Evolutionary conservation across 2,329 filamentous ascomycete genomes (phyloP).

Genomic region (Aspergillus aculeatus): DNA sequence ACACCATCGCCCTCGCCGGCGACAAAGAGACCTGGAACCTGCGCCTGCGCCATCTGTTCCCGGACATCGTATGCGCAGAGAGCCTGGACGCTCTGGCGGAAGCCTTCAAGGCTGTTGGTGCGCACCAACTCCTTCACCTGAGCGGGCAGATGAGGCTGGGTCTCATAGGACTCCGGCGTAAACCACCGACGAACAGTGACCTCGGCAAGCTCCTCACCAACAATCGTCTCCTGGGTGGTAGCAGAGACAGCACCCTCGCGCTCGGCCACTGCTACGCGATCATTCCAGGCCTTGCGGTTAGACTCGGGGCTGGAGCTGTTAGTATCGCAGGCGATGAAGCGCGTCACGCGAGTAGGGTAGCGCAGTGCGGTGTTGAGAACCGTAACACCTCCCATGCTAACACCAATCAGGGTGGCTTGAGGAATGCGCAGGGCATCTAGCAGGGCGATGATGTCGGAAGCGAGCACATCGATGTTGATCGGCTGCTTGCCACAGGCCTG

Average conservation of each 20-base stretch:
- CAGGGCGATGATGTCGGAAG: slow-evolving; percentile 65
- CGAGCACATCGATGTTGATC: slow-evolving; percentile 63
- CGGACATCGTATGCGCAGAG: slow-evolving; percentile 54
- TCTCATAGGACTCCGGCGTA: slow-evolving; percentile 57
- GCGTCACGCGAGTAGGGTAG: slow-evolving; percentile 58
- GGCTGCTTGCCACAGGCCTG: slow-evolving; percentile 39
- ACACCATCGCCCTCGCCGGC: slow-evolving; percentile 73
- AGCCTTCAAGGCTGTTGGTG: slow-evolving; percentile 67
- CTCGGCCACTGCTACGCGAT: slow-evolving; percentile 69
- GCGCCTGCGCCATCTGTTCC: slow-evolving; percentile 39
- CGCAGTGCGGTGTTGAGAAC: slow-evolving; percentile 69
- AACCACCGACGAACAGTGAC: slow-evolving; percentile 78
- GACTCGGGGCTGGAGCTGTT: slow-evolving; percentile 69
- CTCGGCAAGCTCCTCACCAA: slow-evolving; percentile 63
- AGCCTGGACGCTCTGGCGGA: slow-evolving; percentile 75
- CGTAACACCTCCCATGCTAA: slow-evolving; percentile 79
- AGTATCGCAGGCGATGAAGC: slow-evolving; percentile 75
- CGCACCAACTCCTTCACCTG: slow-evolving; percentile 68
- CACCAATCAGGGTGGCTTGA: slow-evolving; percentile 69
- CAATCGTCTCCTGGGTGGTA: slow-evolving; percentile 53
- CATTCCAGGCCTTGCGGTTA: slow-evolving; percentile 77
- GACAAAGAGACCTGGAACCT: slow-evolving; percentile 59
- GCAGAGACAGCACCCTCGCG: slow-evolving; percentile 43
- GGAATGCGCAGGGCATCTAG: slow-evolving; percentile 69
- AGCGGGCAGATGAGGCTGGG: slow-evolving; percentile 50